These are phyloP conservation scores for Ramalina peruviana DNA, from an alignment of 495 filamentous ascomycete genomes.

Conservation along the genomic window DNA sequence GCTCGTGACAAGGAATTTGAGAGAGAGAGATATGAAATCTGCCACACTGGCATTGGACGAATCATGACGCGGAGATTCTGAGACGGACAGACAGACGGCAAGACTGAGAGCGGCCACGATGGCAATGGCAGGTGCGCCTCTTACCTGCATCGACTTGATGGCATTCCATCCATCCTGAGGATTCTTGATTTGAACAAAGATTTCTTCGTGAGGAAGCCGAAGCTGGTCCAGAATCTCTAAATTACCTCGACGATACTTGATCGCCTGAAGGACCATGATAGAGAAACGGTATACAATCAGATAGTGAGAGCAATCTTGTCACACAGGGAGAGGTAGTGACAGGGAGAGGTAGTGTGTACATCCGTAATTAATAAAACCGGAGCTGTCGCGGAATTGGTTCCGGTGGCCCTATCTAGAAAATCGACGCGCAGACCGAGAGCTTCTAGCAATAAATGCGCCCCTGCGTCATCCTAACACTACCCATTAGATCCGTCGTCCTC, in stretches of 20 bases:
- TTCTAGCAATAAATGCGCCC: no score
- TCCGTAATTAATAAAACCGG: neutral
- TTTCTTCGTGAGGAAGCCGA: constrained; percentile 69
- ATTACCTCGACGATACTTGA: constrained; percentile 65
- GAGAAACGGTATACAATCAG: neutral
- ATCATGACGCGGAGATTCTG: constrained; percentile 10
- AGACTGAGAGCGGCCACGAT: constrained; percentile 86
- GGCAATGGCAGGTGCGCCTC: constrained; percentile 90
- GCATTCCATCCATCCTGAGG: constrained; percentile 79
- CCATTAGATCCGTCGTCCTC: no score
- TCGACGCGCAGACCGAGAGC: no score
- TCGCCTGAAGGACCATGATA: constrained; percentile 62
- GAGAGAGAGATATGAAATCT: constrained; percentile 54
- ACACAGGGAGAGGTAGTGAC: no score
- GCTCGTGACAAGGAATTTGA: constrained; percentile 74
- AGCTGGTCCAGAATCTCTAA: constrained; percentile 85
- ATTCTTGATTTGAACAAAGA: constrained; percentile 60
- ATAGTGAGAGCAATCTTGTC: neutral
- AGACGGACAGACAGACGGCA: constrained; percentile 51
- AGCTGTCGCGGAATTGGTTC: neutral
- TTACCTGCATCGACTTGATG: constrained; percentile 86
- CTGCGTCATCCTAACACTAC: no score
- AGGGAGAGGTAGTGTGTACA: no score
- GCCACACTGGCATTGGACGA: constrained; percentile 25
- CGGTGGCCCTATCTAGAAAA: no score